Evolutionary conservation across 768 basidiomycete genomes (phyloP).

Genomic region (Lactifluus piperatus): DNA sequence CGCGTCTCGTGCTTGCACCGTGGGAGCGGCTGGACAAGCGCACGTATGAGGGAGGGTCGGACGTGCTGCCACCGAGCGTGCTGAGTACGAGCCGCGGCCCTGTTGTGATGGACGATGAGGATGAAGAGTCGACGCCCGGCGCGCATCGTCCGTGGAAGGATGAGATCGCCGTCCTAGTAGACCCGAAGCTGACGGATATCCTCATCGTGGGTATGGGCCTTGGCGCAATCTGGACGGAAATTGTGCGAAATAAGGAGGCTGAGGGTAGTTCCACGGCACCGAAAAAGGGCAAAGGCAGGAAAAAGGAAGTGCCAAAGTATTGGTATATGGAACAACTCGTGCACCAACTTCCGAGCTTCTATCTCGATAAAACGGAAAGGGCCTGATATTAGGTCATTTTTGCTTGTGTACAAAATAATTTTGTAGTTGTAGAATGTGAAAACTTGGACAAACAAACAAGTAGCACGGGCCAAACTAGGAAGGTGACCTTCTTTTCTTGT

Average conservation of each 20-base stretch:
- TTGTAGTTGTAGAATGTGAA: background rate
- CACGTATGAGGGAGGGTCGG: slow-evolving; percentile 26
- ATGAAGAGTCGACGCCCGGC: background rate
- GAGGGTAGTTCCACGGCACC: slow-evolving; percentile 18
- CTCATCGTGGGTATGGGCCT: slow-evolving; percentile 49
- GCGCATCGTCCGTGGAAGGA: slow-evolving; percentile 46
- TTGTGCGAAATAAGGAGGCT: slow-evolving; percentile 31
- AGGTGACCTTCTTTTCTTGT: slow-evolving; percentile 12
- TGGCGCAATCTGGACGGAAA: slow-evolving; percentile 61
- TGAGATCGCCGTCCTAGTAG: slow-evolving; percentile 50
- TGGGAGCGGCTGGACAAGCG: slow-evolving; percentile 37
- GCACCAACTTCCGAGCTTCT: slow-evolving; percentile 47
- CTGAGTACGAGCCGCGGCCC: slow-evolving; percentile 32
- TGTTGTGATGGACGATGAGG: slow-evolving; percentile 24
- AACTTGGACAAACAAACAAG: too few relatives aligned
- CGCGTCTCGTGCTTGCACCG: slow-evolving; percentile 44
- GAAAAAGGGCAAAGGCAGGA: slow-evolving; percentile 18
- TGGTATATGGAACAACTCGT: slow-evolving; percentile 57
- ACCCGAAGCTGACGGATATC: slow-evolving; percentile 30
- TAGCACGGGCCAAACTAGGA: background rate
- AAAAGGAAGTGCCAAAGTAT: slow-evolving; percentile 29
- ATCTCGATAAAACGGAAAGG: slow-evolving; percentile 25
- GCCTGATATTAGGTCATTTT: background rate
- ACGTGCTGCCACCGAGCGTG: slow-evolving; percentile 31
- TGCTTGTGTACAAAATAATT: background rate